Evolutionary conservation across 139 green algal species (phyloP).

Genomic region (Spirogloea muscicola): DNA sequence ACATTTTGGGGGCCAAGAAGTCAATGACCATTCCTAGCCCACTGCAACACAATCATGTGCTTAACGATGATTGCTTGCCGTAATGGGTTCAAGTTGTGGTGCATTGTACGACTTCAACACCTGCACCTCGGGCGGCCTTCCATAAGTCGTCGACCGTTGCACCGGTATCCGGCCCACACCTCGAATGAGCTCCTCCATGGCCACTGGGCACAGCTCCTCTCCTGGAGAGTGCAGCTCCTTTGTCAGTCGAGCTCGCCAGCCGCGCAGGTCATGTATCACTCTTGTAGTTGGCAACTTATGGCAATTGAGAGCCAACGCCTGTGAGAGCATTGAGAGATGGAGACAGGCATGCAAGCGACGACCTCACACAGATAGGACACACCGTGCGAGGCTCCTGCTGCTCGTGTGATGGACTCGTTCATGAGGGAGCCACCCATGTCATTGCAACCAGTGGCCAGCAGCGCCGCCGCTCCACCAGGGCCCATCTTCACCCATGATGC

Average conservation of each 20-base stretch:
- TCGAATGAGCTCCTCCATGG: slow-evolving; percentile 72
- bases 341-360: no score
- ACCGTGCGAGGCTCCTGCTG: slow-evolving; percentile 72
- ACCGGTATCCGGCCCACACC: slow-evolving; percentile 52
- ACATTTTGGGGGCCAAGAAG: no score
- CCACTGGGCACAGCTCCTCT: slow-evolving; percentile 61
- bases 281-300: no score
- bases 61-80: no score
- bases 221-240: no score
- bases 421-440: slow-evolving; percentile 89
- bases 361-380: neutral
- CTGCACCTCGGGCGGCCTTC: neutral
- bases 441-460: slow-evolving; percentile 77
- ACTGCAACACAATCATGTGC: no score
- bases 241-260: no score
- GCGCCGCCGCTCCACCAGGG: slow-evolving; percentile 54
- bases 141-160: slow-evolving; percentile 79
- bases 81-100: no score
- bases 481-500: slow-evolving; percentile 89
- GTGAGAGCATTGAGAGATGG: neutral
- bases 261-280: no score
- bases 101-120: neutral
- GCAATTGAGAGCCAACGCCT: neutral
- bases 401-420: slow-evolving; percentile 86
- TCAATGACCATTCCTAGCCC: no score